A percentile compares a stretch with the other conserved stretches of the same genome.
phyloP scores from a whole-genome alignment of 2,329 filamentous ascomycete genomes.

The Calonectria pseudoturangicola region DNA sequence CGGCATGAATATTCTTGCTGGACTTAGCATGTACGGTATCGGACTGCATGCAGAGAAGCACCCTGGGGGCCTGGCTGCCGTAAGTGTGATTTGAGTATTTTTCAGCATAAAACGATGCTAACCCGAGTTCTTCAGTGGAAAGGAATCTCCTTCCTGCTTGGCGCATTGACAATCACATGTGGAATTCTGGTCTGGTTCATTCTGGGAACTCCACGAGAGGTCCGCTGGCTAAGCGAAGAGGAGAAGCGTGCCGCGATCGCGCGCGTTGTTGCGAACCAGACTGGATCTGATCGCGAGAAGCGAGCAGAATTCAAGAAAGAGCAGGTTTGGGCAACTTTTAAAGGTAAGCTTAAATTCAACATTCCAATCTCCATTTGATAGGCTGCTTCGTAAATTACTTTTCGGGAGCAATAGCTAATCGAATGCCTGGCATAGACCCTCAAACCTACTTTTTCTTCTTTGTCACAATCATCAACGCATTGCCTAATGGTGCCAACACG shows the following conservation, averaged over 20 bases:
- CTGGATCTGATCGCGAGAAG: slow-evolving; percentile 53
- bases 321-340: slow-evolving; percentile 54
- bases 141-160: slow-evolving; percentile 56
- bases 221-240: slow-evolving; percentile 55
- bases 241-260: slow-evolving; percentile 57
- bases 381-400: background rate
- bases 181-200: slow-evolving; percentile 53
- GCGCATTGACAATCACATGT: slow-evolving; percentile 52
- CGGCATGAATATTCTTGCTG: slow-evolving; percentile 57
- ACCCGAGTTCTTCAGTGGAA: slow-evolving; percentile 45
- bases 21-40: slow-evolving; percentile 55
- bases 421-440: slow-evolving; percentile 48
- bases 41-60: slow-evolving; percentile 48
- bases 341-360: slow-evolving; percentile 42
- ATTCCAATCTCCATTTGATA: background rate
- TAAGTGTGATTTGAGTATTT: slow-evolving; percentile 8
- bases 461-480: slow-evolving; percentile 57
- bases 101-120: background rate
- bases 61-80: slow-evolving; percentile 49
- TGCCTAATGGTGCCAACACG: slow-evolving; percentile 59
- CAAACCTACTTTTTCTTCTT: slow-evolving; percentile 61
- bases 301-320: slow-evolving; percentile 55
- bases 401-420: background rate
- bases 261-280: slow-evolving; percentile 54
- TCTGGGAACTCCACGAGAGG: slow-evolving; percentile 57